Evolutionary conservation across 768 basidiomycete species (phyloP).

Genomic region (Dentipellis fragilis): DNA sequence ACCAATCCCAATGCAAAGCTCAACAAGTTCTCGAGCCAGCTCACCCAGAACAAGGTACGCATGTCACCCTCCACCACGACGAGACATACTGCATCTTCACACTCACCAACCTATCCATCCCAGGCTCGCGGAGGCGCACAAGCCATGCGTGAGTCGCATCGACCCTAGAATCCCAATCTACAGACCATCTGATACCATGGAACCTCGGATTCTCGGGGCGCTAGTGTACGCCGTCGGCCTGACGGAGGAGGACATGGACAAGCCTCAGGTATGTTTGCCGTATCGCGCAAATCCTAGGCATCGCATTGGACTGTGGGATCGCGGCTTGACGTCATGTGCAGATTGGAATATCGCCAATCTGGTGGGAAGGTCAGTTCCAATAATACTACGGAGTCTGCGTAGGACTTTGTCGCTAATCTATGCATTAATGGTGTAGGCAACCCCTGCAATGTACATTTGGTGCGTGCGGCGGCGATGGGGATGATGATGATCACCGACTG

Average conservation of each 20-base stretch:
- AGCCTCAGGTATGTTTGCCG: conserved; percentile 49
- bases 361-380: conserved; percentile 91
- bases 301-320: not conserved
- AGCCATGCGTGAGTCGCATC: conserved; percentile 61
- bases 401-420: not conserved
- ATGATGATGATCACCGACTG: conserved; percentile 62
- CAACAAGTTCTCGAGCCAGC: conserved; percentile 64
- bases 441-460: conserved; percentile 79
- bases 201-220: too few species aligned
- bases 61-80: not conserved
- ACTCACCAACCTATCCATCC: not conserved
- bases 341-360: conserved; percentile 83
- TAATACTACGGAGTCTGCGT: not conserved
- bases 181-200: not conserved
- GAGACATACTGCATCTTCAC: not conserved
- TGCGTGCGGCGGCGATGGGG: conserved; percentile 28
- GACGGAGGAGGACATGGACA: conserved; percentile 71
- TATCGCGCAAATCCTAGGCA: not conserved
- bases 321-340: conserved; percentile 21
- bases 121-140: conserved; percentile 67
- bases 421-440: conserved; percentile 44
- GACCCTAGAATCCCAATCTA: not conserved
- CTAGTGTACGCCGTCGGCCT: conserved; percentile 74
- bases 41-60: conserved; percentile 70
- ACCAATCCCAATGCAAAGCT: conserved; percentile 33